These are phyloP conservation scores for Tephrocybe rancida DNA, from an alignment of 768 basidiomycete genomes.

Conservation along the genomic window DNA sequence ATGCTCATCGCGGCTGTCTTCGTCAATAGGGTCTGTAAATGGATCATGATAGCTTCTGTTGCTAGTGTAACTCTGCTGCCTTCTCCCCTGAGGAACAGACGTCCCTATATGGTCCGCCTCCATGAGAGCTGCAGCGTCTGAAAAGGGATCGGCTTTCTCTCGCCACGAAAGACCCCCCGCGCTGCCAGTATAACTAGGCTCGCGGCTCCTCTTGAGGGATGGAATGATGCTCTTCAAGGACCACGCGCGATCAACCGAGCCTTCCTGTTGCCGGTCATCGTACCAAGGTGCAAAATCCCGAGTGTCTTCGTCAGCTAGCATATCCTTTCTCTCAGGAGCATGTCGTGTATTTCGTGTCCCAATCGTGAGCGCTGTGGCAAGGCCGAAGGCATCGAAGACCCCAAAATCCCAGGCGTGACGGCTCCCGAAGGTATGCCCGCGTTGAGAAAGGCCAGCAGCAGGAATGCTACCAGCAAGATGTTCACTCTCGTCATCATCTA, in stretches of 20 bases:
- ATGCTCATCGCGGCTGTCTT: constrained; percentile 26
- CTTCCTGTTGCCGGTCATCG: constrained; percentile 35
- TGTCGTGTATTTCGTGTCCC: constrained; percentile 25
- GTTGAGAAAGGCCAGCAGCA: constrained; percentile 24
- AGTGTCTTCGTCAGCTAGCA: constrained; percentile 78
- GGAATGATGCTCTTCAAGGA: constrained; percentile 51
- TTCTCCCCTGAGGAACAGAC: constrained; percentile 25
- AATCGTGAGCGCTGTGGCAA: constrained; percentile 31
- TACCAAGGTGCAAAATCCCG: constrained; percentile 51
- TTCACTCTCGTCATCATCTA: constrained; percentile 30
- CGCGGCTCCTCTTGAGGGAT: constrained; percentile 38
- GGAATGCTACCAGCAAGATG: constrained; percentile 34
- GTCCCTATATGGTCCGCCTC: constrained; percentile 29
- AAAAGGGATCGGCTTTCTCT: constrained; percentile 55
- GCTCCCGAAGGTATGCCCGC: constrained; percentile 4
- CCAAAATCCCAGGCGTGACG: constrained; percentile 19
- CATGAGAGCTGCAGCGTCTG: constrained; percentile 43
- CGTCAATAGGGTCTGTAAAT: constrained; percentile 43
- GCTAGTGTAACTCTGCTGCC: constrained; percentile 42
- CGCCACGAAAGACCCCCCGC: constrained; percentile 33
- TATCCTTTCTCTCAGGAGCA: constrained; percentile 54
- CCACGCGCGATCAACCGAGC: constrained; percentile 52
- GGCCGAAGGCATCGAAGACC: constrained; percentile 20
- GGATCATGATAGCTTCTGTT: constrained; percentile 50
- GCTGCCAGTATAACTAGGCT: constrained; percentile 36